Evolutionary conservation across 805 yeast genomes (phyloP).

Genomic region (Kuraishia floccosa): DNA sequence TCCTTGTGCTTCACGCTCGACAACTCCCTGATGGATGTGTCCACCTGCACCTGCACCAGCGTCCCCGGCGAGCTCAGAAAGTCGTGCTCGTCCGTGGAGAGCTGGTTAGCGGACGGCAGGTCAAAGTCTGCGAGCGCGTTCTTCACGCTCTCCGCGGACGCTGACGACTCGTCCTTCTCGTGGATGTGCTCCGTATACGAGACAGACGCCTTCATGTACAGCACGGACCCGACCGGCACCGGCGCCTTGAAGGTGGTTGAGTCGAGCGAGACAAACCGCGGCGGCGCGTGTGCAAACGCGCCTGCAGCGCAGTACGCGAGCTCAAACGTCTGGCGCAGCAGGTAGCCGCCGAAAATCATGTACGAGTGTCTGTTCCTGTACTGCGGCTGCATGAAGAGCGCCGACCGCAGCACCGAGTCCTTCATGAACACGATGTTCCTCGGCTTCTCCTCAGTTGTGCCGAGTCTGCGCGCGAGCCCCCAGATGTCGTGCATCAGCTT

Average conservation of each 20-base stretch:
- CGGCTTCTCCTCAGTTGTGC: constrained; percentile 25
- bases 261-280: constrained; percentile 83
- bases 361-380: constrained; percentile 90
- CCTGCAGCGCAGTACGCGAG: constrained; percentile 91
- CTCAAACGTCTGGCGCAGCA: constrained; percentile 87
- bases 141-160: constrained; percentile 12
- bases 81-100: constrained; percentile 39
- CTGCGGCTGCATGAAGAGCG: constrained; percentile 92
- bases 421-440: constrained; percentile 51
- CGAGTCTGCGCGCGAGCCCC: constrained; percentile 30
- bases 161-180: constrained; percentile 14
- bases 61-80: constrained; percentile 74
- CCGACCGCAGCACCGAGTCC: constrained; percentile 60
- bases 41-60: constrained; percentile 80
- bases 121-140: constrained; percentile 32
- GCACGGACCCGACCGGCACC: constrained; percentile 89
- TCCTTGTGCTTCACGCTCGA: constrained; percentile 50
- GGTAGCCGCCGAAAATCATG: constrained; percentile 92
- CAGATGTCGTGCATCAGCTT: constrained; percentile 69
- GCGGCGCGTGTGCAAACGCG: constrained; percentile 73
- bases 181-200: constrained; percentile 80
- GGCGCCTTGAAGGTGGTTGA: constrained; percentile 89
- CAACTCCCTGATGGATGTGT: constrained; percentile 63
- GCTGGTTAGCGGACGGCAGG: constrained; percentile 42
- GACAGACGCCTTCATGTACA: constrained; percentile 72